Conservation (phyloP, 2,329 filamentous ascomycete genomes). For the Diaporthe velutina region DNA sequence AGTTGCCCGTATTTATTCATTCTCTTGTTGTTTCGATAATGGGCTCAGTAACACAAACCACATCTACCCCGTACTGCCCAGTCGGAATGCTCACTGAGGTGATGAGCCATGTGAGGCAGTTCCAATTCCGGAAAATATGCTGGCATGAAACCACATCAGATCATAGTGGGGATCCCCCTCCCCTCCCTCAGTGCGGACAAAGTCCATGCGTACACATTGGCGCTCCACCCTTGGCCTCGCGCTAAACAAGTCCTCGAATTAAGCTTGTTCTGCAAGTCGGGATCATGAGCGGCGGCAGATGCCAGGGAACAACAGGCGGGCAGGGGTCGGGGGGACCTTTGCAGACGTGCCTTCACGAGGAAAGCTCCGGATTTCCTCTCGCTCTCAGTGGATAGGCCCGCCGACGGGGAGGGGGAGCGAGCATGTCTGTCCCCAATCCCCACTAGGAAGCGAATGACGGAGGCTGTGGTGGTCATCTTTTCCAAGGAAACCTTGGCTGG, state of each 20-base stretch:
- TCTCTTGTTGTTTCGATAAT: neutral
- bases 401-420: neutral
- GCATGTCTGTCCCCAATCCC: neutral
- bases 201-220: constrained; percentile 16
- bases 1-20: neutral
- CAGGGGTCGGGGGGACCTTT: neutral
- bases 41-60: neutral
- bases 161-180: constrained; percentile 12
- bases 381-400: neutral
- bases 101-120: neutral
- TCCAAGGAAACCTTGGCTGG: constrained; percentile 16
- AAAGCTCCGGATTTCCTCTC: neutral
- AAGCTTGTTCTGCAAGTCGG: constrained; percentile 39
- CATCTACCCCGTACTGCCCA: neutral
- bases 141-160: constrained; percentile 34
- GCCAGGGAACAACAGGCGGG: neutral
- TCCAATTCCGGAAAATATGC: constrained; percentile 10
- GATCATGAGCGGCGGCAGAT: constrained; percentile 26
- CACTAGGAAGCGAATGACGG: neutral
- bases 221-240: constrained; percentile 32
- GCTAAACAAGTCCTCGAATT: constrained; percentile 39
- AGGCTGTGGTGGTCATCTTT: constrained; percentile 8
- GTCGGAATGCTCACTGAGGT: neutral
- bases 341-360: neutral
- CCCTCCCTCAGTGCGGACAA: neutral